A percentile compares a stretch with the other conserved stretches of the same genome.
Conservation (phyloP, 495 filamentous ascomycete genomes). For the Annulohypoxylon nitens region DNA sequence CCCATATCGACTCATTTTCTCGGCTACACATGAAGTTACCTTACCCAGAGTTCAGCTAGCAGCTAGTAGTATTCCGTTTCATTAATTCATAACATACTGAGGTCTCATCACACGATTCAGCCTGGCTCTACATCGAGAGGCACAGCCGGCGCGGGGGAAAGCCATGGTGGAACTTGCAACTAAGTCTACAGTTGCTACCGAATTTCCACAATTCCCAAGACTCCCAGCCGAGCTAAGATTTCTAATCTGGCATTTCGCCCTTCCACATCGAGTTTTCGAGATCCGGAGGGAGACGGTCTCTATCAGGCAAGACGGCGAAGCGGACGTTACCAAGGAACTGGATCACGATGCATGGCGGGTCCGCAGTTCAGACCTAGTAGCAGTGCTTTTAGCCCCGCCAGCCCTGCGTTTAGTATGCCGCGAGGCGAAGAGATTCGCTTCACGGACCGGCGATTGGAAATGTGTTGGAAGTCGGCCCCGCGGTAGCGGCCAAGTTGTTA, state of each 20-base stretch:
- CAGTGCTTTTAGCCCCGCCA: constrained; percentile 39
- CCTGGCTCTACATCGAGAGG: constrained; percentile 4
- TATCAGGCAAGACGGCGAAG: constrained; percentile 29
- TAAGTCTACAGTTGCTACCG: constrained; percentile 23
- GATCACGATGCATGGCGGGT: constrained; percentile 39
- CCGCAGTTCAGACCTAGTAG: constrained; percentile 35
- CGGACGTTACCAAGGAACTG: constrained; percentile 24
- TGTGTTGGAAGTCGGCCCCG: constrained; percentile 40
- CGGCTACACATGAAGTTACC: not conserved
- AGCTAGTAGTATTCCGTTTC: constrained; percentile 1
- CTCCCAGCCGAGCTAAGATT: constrained; percentile 39
- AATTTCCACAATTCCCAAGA: constrained; percentile 36
- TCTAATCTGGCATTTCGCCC: constrained; percentile 38
- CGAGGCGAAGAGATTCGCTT: constrained; percentile 34
- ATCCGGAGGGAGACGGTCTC: constrained; percentile 39
- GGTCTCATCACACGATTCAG: not conserved
- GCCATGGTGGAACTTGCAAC: constrained; percentile 33
- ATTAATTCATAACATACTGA: not conserved
- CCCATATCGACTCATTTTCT: constrained; percentile 6
- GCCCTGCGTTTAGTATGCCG: constrained; percentile 35
- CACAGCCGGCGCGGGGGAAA: not conserved
- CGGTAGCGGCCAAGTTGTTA: constrained; percentile 17
- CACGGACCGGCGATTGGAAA: constrained; percentile 35
- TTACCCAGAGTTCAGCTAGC: not conserved
- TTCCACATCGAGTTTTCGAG: constrained; percentile 43